Conservation (phyloP, 768 basidiomycete genomes). For the Leccinellum albellum region DNA sequence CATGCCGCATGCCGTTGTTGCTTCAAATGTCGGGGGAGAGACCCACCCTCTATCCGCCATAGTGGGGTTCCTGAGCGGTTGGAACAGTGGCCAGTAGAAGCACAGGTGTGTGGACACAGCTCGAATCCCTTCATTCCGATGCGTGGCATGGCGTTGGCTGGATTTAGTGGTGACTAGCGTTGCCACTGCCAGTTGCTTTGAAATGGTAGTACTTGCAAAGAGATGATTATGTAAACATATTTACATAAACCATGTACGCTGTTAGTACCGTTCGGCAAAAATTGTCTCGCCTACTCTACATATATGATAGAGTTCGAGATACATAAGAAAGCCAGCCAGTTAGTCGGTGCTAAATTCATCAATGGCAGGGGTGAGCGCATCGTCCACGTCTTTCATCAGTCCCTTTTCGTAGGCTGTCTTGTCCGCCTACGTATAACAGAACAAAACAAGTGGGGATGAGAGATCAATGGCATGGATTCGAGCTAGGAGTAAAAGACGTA, state of each 20-base stretch:
- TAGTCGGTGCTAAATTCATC: not conserved
- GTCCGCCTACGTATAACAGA: not conserved
- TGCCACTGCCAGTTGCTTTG: no score
- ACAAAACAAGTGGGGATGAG: not conserved
- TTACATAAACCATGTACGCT: no score
- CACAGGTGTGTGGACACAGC: not conserved
- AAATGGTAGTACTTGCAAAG: no score
- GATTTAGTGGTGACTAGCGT: no score
- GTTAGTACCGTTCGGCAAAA: no score
- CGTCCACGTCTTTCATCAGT: not conserved
- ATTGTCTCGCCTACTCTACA: not conserved
- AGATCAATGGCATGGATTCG: not conserved
- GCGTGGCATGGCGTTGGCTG: no score
- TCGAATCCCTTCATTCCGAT: not conserved
- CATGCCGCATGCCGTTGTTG: not conserved
- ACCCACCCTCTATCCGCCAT: not conserved
- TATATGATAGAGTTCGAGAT: not conserved
- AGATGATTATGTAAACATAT: no score
- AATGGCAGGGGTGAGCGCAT: not conserved
- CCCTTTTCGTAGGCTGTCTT: not conserved
- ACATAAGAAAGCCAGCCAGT: not conserved
- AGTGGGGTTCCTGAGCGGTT: not conserved
- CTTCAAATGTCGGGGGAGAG: not conserved
- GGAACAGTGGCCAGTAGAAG: not conserved
- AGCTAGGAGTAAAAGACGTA: slow-evolving; percentile 1